Base-by-base conservation (phyloP, 2,329 filamentous ascomycete species). In the Harringtonia aguacate region DNA sequence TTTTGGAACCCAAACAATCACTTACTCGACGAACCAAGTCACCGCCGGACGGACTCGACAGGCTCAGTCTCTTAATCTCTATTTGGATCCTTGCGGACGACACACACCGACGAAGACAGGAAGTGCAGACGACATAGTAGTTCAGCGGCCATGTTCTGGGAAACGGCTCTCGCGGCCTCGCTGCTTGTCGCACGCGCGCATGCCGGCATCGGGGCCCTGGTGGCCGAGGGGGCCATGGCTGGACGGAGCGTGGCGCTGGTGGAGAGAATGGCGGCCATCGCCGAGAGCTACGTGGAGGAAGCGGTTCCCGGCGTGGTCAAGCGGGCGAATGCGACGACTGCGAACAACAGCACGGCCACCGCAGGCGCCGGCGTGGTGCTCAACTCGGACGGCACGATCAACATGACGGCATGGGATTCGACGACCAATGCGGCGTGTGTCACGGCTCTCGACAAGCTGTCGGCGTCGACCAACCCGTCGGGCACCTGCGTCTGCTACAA, bases 401-500 rank as follows among this genome's bases (percentile, higher is more conserved):
- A 80, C 61, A 57, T 72, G 55, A 69, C 69, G 4, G 61, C 67
- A 8, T 84, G 79, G 79, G 66, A 80, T 48, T 52, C 55, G 4
- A 58, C 67, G 36, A 82, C 76, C 8, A 65, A 68, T 28, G 55
- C 63, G 12, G 80, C 80, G 20, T 92, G 86, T 60, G 64, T 63
- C 36, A 54, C 63, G 20, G 70, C 74, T 9, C 67, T 92, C 17
- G 58, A 61, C 3, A 58, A 62, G 22, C 67, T 87, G 39, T 65
- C 67, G 14, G 65, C 70, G 47, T 75, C 79, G 35, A 73, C 75
- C 21, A 90, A 89, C 52, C 83, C 84, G 6, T 82, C 84, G 10
- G 86, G 86, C 41, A 75, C 86, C 39, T 82, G 81, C 46, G 76
- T 86, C 39, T 94, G 86, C 72, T 92, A 90, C 66, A 94, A 92